These are phyloP conservation scores for Abrus precatorius DNA, from an alignment of 306 rosid species.

Conservation along the genomic window DNA sequence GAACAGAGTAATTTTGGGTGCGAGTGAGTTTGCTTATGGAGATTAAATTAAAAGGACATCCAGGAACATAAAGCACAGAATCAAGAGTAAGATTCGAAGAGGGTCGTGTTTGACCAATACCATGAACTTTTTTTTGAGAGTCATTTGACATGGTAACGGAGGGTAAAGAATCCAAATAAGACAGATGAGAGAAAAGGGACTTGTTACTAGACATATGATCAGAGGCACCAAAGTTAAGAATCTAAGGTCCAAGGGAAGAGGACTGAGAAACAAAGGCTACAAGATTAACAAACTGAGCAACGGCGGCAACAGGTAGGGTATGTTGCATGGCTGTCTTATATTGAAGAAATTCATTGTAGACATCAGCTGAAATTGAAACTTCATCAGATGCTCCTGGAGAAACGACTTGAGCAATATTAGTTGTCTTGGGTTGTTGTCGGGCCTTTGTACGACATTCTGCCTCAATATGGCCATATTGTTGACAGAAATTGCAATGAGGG, in stretches of 20 bases:
- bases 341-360: too few relatives aligned
- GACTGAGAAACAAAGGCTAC: constrained; percentile 5
- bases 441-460: not conserved
- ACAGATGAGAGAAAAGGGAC: not conserved
- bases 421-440: too few relatives aligned
- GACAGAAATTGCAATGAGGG: not conserved
- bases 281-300: not conserved
- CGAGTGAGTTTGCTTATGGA: too few relatives aligned
- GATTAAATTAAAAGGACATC: too few relatives aligned
- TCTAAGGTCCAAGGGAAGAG: not conserved
- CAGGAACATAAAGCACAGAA: not conserved
- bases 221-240: not conserved
- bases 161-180: not conserved
- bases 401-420: too few relatives aligned
- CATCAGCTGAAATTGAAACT: too few relatives aligned
- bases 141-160: not conserved
- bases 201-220: not conserved
- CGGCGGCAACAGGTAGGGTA: too few relatives aligned
- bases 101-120: not conserved
- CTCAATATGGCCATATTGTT: not conserved
- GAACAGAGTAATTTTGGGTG: not conserved
- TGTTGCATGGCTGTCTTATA: not conserved
- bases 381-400: too few relatives aligned
- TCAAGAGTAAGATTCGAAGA: not conserved
- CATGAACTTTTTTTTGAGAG: not conserved